Evolutionary conservation across 2,329 filamentous ascomycete species (phyloP).

Genomic region (Alternaria dauci): DNA sequence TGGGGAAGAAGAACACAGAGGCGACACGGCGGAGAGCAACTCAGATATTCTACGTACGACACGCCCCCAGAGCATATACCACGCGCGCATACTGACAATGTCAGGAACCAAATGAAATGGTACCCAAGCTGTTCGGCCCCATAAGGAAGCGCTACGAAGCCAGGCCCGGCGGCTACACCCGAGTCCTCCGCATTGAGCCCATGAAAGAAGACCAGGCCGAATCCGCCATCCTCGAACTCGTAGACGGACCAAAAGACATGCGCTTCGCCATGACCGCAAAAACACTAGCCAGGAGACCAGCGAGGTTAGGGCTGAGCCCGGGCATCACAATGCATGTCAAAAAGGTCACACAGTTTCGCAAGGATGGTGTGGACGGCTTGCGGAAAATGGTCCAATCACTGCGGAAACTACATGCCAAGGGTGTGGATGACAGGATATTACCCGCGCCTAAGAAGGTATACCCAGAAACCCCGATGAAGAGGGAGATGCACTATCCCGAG

Average conservation of each 20-base stretch:
- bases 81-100: slow-evolving; percentile 22
- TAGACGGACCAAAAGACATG: slow-evolving; percentile 93
- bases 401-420: slow-evolving; percentile 34
- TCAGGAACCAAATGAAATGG: slow-evolving; percentile 71
- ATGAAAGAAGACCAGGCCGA: slow-evolving; percentile 86
- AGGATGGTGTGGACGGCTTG: slow-evolving; percentile 71
- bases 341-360: slow-evolving; percentile 82
- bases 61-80: slow-evolving; percentile 5
- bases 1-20: slow-evolving; percentile 92
- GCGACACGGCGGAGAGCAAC: slow-evolving; percentile 78
- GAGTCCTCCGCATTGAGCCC: slow-evolving; percentile 90
- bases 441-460: slow-evolving; percentile 45
- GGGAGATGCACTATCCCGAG: slow-evolving; percentile 41
- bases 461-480: slow-evolving; percentile 36
- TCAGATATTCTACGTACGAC: slow-evolving; percentile 83
- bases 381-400: slow-evolving; percentile 64
- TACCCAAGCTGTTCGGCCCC: slow-evolving; percentile 88
- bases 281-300: slow-evolving; percentile 71
- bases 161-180: slow-evolving; percentile 91
- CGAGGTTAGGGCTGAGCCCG: slow-evolving; percentile 67
- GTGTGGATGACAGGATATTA: slow-evolving; percentile 38
- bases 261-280: slow-evolving; percentile 93
- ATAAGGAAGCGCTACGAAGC: slow-evolving; percentile 79
- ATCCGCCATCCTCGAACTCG: slow-evolving; percentile 90
- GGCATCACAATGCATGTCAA: slow-evolving; percentile 79